phyloP scores from a whole-genome alignment of 139 green algal species.

The Deuterostichococcus epilithicus region DNA sequence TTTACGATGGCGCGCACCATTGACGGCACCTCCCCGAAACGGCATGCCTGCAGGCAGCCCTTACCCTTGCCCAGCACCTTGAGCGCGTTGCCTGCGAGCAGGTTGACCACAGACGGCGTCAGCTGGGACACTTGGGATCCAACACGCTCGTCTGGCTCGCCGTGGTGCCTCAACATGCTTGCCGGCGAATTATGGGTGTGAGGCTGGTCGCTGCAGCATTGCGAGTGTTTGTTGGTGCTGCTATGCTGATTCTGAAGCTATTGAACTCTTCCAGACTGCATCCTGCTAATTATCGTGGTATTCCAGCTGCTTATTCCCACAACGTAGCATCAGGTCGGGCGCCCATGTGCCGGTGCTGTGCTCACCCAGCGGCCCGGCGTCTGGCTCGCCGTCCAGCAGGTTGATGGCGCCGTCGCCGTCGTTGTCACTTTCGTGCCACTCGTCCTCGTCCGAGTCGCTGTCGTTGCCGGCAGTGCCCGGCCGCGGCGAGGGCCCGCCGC shows the following conservation, averaged over 20 bases:
- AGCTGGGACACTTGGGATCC: no score
- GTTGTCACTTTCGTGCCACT: not conserved
- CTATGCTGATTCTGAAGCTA: no score
- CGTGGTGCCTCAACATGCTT: no score
- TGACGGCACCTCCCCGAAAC: not conserved
- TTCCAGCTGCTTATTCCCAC: not conserved
- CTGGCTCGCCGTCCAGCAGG: not conserved
- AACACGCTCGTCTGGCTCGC: no score
- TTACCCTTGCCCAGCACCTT: not conserved
- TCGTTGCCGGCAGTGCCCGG: not conserved
- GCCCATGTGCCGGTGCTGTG: no score
- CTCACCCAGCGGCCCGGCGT: not conserved
- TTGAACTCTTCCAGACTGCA: no score
- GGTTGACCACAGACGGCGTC: no score
- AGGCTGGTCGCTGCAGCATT: no score
- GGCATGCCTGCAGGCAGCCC: not conserved
- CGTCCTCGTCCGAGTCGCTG: not conserved
- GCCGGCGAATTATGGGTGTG: no score
- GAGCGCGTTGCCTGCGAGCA: not conserved
- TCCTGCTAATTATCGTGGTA: no score
- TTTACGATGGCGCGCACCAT: not conserved
- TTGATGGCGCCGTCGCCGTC: not conserved
- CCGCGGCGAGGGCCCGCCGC: not conserved
- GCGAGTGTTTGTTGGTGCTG: no score
- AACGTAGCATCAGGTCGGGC: not conserved